These are phyloP conservation scores for Calycina marina DNA, from an alignment of 2,329 filamentous ascomycete species.

Conservation along the genomic window DNA sequence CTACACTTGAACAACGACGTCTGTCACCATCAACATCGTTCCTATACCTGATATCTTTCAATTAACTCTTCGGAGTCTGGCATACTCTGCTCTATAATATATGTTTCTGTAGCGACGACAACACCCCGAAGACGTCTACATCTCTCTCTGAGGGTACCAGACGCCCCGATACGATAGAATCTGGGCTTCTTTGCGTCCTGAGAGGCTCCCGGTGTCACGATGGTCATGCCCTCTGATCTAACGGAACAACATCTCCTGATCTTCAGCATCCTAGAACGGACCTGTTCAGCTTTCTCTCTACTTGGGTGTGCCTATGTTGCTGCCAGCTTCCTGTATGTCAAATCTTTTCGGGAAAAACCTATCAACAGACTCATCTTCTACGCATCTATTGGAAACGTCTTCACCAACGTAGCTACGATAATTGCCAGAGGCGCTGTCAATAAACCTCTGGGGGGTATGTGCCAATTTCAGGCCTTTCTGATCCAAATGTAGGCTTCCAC, in stretches of 20 bases:
- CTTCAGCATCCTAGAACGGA: conserved; percentile 48
- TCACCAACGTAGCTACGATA: conserved; percentile 50
- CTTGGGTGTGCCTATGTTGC: conserved; percentile 59
- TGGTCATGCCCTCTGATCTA: conserved; percentile 7
- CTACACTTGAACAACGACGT: too few species aligned
- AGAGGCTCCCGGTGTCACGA: too few species aligned
- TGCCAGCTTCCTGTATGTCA: conserved; percentile 39
- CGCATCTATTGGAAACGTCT: conserved; percentile 67
- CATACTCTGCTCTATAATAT: too few species aligned
- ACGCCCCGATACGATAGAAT: too few species aligned
- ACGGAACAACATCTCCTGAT: conserved; percentile 2
- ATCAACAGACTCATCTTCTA: conserved; percentile 79
- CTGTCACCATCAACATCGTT: too few species aligned
- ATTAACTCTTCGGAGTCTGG: too few species aligned
- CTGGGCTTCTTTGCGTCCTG: too few species aligned
- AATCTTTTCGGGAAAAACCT: conserved; percentile 58
- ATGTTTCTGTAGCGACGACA: too few species aligned
- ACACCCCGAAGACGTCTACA: too few species aligned
- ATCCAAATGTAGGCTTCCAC: conserved; percentile 71
- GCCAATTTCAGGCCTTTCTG: conserved; percentile 63
- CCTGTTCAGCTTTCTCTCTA: conserved; percentile 56
- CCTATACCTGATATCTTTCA: too few species aligned
- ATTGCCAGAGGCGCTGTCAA: conserved; percentile 10
- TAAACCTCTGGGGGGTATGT: conserved; percentile 20
- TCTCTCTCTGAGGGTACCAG: too few species aligned